These are phyloP conservation scores for Umbelopsis sp. DNA, from an alignment of 192 early-diverging fungal species.

Conservation along the genomic window DNA sequence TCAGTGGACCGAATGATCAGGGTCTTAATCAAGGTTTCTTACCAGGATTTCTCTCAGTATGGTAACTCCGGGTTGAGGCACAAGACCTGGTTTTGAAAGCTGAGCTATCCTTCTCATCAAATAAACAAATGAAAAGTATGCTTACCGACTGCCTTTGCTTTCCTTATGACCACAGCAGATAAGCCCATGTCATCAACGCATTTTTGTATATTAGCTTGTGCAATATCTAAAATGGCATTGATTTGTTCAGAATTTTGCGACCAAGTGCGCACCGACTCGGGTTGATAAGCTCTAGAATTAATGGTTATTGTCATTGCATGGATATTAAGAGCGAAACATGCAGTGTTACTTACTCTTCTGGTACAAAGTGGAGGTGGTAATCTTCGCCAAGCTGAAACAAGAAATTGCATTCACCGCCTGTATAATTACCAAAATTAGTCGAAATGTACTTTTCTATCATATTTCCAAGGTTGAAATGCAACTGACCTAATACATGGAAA, in stretches of 20 bases:
- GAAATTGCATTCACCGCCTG: conserved; percentile 90
- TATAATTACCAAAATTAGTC: background rate
- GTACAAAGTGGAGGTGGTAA: conserved; percentile 68
- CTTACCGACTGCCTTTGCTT: conserved; percentile 75
- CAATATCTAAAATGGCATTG: conserved; percentile 73
- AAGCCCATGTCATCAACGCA: conserved; percentile 70
- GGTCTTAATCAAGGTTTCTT: background rate
- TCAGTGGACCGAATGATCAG: background rate
- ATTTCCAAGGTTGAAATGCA: background rate
- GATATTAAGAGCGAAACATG: background rate
- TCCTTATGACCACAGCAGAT: conserved; percentile 68
- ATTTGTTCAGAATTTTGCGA: conserved; percentile 49
- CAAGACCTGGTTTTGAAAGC: conserved; percentile 41
- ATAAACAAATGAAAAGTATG: background rate
- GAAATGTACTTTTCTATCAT: background rate
- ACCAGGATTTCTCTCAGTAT: conserved; percentile 79
- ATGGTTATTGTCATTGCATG: background rate
- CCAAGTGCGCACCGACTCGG: conserved; percentile 51
- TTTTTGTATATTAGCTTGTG: conserved; percentile 64
- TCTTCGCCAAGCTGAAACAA: conserved; percentile 72
- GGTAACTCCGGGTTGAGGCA: conserved; percentile 50
- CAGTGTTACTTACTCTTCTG: conserved; percentile 50
- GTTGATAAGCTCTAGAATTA: conserved; percentile 43
- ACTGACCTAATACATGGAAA: conserved; percentile 78
- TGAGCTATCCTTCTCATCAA: no score